Evolutionary conservation across 164 flowering plant species (phyloP), one percentile per base, ranked within the genome.

Genomic region (Tetracentron sinense): DNA sequence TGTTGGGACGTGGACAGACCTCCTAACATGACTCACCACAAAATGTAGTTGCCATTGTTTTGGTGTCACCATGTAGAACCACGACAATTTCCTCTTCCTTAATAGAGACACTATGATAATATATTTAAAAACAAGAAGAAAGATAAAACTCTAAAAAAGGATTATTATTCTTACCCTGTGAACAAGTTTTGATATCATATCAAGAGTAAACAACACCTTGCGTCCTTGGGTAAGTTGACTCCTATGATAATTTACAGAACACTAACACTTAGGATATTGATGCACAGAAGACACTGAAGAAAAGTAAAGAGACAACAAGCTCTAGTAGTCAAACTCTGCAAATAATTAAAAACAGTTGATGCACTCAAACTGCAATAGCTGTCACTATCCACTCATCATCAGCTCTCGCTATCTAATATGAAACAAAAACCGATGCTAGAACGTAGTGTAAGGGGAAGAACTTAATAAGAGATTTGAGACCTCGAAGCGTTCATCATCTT

Each of bases 211-310:
- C 64, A 93, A 70, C 71, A 88, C 96, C 73, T 83, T 93, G 52
- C 94, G 88, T 59, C 98, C 98, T 71, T 93, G 96, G 42, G 80
- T 78, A 65, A 93, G 90, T 69, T 88, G 89, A 69, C 76, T 83
- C 83, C 98, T 93, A 33, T 28, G 55, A 66, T 42, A 52, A 70
- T 60, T 51, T 2, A 52, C 19, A 65, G 7, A 58, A 44, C 7
- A 22, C 22, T 19, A 12, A 60, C 29, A 35, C 3, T 65, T 21
- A 51, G 22, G 12, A 30, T 14, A 35, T 1, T 30, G 54, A 53
- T 17, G 31, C 11, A 47, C 31, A 14, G 17, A 60, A 61, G 35
- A 6, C 63, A 19, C 23, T 28, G 26, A 49, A 26, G 26, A 61
- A 60, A 23, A 38, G 14, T 23, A 22, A 35, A 65, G 47, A 38